Conservation (phyloP, 257 asterid genomes). For the Petunia secreta region DNA sequence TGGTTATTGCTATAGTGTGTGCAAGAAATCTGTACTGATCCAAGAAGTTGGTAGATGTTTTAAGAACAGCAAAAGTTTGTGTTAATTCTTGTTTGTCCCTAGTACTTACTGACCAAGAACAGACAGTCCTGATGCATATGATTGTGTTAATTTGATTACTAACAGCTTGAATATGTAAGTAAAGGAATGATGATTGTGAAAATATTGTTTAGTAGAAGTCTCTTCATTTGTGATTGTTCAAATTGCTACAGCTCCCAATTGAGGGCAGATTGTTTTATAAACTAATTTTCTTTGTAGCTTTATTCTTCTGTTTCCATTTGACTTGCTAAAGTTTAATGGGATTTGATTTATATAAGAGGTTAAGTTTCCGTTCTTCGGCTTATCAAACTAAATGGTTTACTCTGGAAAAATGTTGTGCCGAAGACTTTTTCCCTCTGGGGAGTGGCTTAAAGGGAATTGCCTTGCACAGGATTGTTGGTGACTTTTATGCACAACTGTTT, state of each 20-base stretch:
- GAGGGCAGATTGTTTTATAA: not conserved
- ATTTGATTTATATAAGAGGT: not conserved
- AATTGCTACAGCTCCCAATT: not conserved
- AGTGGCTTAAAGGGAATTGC: not conserved
- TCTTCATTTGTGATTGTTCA: conserved; percentile 7
- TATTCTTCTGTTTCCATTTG: not conserved
- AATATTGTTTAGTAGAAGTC: conserved; percentile 21
- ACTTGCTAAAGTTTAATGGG: not conserved
- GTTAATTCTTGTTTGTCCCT: conserved; percentile 37
- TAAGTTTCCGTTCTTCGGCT: not conserved
- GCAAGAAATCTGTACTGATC: conserved; percentile 44
- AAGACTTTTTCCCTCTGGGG: not conserved
- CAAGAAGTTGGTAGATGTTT: conserved; percentile 41
- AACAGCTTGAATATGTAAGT: conserved; percentile 59
- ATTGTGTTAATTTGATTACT: conserved; percentile 43
- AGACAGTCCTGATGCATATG: conserved; percentile 47
- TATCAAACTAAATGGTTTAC: not conserved
- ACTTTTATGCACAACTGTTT: too few species aligned
- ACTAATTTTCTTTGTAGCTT: not conserved
- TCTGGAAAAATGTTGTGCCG: not conserved
- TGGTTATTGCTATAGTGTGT: conserved; percentile 42
- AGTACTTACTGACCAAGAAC: conserved; percentile 47
- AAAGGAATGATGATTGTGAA: conserved; percentile 33
- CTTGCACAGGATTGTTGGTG: not conserved
- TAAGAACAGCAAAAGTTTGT: conserved; percentile 47